Base-by-base conservation (phyloP, 441 rosid genomes). In the Brassica balearica region DNA sequence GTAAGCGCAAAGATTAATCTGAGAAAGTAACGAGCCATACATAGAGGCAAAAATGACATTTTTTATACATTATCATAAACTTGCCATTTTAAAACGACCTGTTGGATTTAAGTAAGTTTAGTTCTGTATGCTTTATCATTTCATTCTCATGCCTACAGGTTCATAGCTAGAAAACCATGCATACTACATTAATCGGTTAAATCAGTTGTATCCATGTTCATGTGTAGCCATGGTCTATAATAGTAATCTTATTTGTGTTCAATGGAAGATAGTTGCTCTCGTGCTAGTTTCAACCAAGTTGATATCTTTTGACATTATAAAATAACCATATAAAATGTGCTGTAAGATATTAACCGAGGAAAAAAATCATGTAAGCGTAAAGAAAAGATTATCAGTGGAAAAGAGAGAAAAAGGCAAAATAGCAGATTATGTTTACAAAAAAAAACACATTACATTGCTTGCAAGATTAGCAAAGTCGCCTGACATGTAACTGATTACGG, bases 381-480 rank as follows among this genome's bases (percentile, higher is more conserved):
- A 72, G 77, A 66, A 27, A 66, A 43, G 20, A 32, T 65, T 59
- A 72, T 66, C 72, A 72, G 77, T 64, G 51, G 62, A 71, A 58
- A 41, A n/a, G 23, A 65, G 19, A 55, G 7, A 58, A 65, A 58
- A 65, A 15, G n/a, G 51, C 32, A 70, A 64, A 51, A 29, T 55
- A 55, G 66, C 29, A 55, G 20, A 68, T 27, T 68, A 7, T 41
- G 14, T 72, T 23, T 53, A 15, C 11, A 8, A 6, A 15, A 15
- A 43, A 46, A 7, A 34, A 22, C 4, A 55, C 38, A 34, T 62
- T 10, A 46, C n/a, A 10, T 77, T 71, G 71, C 76, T 77, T 65
- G 62, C 23, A 72, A 29, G 65, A 65, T 27, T 59, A 65, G 77
- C 20, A 3, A 72, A 71, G 70, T 41, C 3, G 58, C 20, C 60